Evolutionary conservation across 768 basidiomycete genomes (phyloP), one percentile per base, ranked within the genome.

Genomic region (Strobilomyces dryophilus): DNA sequence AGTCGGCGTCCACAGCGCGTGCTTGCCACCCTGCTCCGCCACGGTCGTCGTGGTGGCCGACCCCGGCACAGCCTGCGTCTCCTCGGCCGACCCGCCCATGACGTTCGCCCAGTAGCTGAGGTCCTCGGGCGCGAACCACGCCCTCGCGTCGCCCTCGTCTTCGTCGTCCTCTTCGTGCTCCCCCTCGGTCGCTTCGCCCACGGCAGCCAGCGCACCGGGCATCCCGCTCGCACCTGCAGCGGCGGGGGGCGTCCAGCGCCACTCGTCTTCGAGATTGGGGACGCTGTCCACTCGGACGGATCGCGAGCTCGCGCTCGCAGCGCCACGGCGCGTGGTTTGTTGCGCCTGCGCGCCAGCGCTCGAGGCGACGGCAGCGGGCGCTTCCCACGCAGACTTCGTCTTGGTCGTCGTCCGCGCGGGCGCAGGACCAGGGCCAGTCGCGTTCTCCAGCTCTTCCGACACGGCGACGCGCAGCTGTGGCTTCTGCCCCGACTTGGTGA

Each of bases 61-160:
- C 45, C 36, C 45, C 18, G 45, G 9, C 32, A n/a, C 32, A 2
- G 17, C 26, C 42, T 17, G 35, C 17, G 47, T 27, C 36, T 59
- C 57, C 45, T 59, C 58, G 15, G 62, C 2, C 8, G 52, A 54
- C 4, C 61, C 56, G 24, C 44, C 63, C 53, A 68, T 55, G 15
- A 71, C 48, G 37, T 61, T 65, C n/a, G 52, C 60, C 69, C 69
- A 69, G 48, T 71, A 69, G 47, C 35, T 57, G 17, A 60, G 39
- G 36, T 60, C 51, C 8, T 61, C 64, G 5, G 66, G 63, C 18
- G 62, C 54, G 34, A 62, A 59, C 69, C 61, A 71, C 7, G 51
- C 34, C 24, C 47, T 64, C 53, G 51, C 52, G 18, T 61, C 60
- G 9, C 17, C 56, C 31, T 63, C 64, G 3, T 68, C 24, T 4